Conservation (phyloP, 306 rosid species). For the Ziziphus jujuba region DNA sequence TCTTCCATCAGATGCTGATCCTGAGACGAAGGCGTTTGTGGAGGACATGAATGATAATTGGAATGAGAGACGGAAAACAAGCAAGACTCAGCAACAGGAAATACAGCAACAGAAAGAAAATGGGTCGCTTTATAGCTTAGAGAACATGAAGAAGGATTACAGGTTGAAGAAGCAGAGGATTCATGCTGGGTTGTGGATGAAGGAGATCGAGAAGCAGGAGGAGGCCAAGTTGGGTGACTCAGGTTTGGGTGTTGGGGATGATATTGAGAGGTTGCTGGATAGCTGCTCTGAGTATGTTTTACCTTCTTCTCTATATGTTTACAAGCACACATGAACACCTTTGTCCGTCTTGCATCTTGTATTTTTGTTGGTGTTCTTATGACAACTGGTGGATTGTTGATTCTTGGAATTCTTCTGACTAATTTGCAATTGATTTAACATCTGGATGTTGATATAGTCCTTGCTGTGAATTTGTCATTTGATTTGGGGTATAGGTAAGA, state of each 20-base stretch:
- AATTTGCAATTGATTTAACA: too few relatives aligned
- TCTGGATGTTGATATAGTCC: too few relatives aligned
- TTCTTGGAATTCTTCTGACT: too few relatives aligned
- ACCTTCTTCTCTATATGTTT: not conserved
- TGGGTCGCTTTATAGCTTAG: conserved; percentile 68
- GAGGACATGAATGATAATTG: conserved; percentile 93
- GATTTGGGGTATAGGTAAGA: too few relatives aligned
- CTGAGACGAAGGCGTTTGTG: conserved; percentile 80
- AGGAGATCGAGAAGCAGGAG: conserved; percentile 90
- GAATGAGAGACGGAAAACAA: conserved; percentile 61
- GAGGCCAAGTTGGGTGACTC: conserved; percentile 75
- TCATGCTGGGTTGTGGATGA: conserved; percentile 87
- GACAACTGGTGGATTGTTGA: not conserved
- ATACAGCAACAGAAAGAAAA: conserved; percentile 18
- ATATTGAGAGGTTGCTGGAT: conserved; percentile 81
- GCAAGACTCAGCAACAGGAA: conserved; percentile 35
- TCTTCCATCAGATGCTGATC: conserved; percentile 46
- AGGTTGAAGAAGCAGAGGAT: conserved; percentile 84
- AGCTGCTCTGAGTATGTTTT: conserved; percentile 77
- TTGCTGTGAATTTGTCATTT: too few relatives aligned
- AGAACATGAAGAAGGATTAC: conserved; percentile 81
- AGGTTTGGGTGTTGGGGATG: conserved; percentile 45
- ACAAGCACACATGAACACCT: too few relatives aligned
- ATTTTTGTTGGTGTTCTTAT: not conserved
- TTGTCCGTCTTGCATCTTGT: not conserved